Base-by-base conservation (phyloP, 2,329 filamentous ascomycete species). In the Knufia petricola region DNA sequence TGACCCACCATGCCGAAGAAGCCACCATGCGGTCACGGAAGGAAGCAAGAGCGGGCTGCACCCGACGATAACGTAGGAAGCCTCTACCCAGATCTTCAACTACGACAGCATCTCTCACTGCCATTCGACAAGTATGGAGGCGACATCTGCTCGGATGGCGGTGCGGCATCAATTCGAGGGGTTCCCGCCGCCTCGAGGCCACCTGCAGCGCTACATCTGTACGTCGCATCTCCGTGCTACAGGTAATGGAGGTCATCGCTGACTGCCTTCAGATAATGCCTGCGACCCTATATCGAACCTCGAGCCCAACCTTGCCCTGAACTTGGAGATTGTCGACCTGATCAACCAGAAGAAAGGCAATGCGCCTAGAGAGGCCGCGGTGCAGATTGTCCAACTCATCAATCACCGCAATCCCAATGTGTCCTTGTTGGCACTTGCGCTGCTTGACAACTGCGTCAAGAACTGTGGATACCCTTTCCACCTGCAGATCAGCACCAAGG, bases 391-490 rank as follows among this genome's bases (percentile, higher is more conserved):
- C 60, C 84, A 85, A 69, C 88, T 89, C 63, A 82, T 96, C 74
- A 98, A 98, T 71, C 87, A 94, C 68, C 86, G 92, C 65, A 98
- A 96, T 65, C 85, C 89, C 52, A 96, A 95, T 67, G 87, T 98
- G 58, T 85, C 89, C 52, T 73, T 98, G 57, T 77, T 96, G 51
- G 90, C 92, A 51, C 44, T 63, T 50, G 60, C 83, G 71, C 79
- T 98, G 58, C 85, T 98, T 64, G 92, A 98, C 66, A 96, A 96
- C 55, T 96, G 92, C 68, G 92, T 96, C 68, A 98, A 98, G 75
- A 98, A 98, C 71, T 98, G 92, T 76, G 92, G 92, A 60, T 98
- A 98, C 65, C 89, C 92, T 1, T 98, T 98, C 68, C 92, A 98
- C 64, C 81, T 98, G 50, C 92, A 98, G 69, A 95, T 98, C 64